Evolutionary conservation across 176 grass and related monocot species (phyloP).

Genomic region (Aegilops longissima): DNA sequence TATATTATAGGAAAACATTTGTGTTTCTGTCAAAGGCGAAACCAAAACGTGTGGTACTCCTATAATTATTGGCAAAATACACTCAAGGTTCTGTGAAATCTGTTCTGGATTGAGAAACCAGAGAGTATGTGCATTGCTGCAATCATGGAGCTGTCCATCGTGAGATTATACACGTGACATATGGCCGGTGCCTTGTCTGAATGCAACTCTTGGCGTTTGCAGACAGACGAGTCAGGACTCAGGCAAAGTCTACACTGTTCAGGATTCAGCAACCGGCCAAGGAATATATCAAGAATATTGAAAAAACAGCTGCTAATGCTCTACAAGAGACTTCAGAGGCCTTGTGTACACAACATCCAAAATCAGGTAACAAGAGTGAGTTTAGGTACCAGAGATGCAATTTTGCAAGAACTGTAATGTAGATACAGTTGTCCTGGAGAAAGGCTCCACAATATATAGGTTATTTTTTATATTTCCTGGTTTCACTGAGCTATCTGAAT

Average conservation of each 20-base stretch:
- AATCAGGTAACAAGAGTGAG: conserved; percentile 31
- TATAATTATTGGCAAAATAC: neutral
- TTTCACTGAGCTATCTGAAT: neutral
- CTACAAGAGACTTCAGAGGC: conserved; percentile 12
- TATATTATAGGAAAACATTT: neutral
- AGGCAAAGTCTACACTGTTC: conserved; percentile 10
- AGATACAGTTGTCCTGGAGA: neutral
- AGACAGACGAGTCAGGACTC: neutral
- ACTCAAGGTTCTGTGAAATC: neutral
- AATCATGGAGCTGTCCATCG: conserved; percentile 9
- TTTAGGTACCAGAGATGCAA: neutral
- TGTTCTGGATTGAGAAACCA: neutral
- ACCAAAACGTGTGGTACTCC: neutral
- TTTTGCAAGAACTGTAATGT: neutral
- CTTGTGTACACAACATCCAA: neutral
- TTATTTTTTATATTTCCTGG: neutral
- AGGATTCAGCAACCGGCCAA: conserved; percentile 22
- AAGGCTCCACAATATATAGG: neutral
- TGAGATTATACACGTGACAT: conserved; percentile 22
- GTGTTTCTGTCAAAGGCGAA: neutral
- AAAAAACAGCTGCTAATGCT: conserved; percentile 27
- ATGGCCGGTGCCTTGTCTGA: neutral
- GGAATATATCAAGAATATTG: conserved; percentile 48
- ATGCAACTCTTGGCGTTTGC: conserved; percentile 29
- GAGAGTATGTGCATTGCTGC: neutral